These are phyloP conservation scores for Suillus decipiens DNA, from an alignment of 768 basidiomycete species.

Conservation along the genomic window DNA sequence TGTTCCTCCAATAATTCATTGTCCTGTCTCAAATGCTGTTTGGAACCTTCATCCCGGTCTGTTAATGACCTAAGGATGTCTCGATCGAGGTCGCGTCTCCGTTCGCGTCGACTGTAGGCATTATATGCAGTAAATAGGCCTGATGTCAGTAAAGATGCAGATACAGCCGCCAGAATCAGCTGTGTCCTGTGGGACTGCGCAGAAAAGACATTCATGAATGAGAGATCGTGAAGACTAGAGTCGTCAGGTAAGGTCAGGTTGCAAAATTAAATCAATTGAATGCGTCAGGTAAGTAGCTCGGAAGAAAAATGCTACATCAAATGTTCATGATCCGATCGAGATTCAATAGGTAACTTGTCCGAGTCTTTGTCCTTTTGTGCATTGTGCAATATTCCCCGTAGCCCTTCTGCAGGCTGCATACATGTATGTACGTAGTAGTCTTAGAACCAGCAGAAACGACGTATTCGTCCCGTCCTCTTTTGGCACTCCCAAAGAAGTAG, in stretches of 20 bases:
- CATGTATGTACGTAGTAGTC: too few relatives aligned
- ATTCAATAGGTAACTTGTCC: too few relatives aligned
- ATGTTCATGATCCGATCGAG: too few relatives aligned
- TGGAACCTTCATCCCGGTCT: constrained; percentile 15
- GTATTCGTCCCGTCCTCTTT: too few relatives aligned
- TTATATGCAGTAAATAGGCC: constrained; percentile 61
- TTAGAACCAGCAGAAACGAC: too few relatives aligned
- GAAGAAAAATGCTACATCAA: too few relatives aligned
- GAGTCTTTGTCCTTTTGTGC: too few relatives aligned
- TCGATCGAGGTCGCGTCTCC: constrained; percentile 56
- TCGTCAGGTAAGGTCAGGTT: not conserved
- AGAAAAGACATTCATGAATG: constrained; percentile 25
- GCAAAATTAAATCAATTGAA: not conserved
- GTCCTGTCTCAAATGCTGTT: not conserved
- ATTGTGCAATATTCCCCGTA: too few relatives aligned
- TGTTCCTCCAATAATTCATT: not conserved
- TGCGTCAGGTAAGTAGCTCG: not conserved
- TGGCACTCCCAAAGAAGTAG: too few relatives aligned
- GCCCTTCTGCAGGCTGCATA: too few relatives aligned
- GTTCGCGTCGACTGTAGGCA: constrained; percentile 44
- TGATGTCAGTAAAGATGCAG: constrained; percentile 64
- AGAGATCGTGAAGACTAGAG: not conserved
- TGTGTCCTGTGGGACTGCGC: constrained; percentile 60
- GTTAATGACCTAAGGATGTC: constrained; percentile 57
- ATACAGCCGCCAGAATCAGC: constrained; percentile 63